phyloP scores from a whole-genome alignment of 2,329 filamentous ascomycete species.

The Dothiorella sarmentorum region DNA sequence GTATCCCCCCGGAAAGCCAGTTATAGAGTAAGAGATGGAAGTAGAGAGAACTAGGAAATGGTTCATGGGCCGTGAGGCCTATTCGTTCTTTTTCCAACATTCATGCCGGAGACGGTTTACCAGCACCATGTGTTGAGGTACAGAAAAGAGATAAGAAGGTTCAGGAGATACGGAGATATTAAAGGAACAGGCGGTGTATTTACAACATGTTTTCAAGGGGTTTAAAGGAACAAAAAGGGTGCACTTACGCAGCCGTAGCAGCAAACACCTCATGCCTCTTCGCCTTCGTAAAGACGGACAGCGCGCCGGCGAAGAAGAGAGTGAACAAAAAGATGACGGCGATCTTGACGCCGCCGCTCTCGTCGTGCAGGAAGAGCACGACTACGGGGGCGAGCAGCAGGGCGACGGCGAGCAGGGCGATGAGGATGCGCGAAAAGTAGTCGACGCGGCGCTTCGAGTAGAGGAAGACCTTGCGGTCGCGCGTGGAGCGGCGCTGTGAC shows the following conservation, averaged over 20 bases:
- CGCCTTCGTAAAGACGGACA: slow-evolving; percentile 23
- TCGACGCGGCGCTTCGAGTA: slow-evolving; percentile 23
- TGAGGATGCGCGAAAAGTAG: slow-evolving; percentile 23
- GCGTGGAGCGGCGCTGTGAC: slow-evolving; percentile 20
- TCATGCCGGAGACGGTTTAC: too few relatives aligned
- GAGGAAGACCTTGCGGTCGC: slow-evolving; percentile 18
- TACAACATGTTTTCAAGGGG: not conserved
- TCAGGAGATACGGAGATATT: not conserved
- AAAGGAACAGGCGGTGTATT: too few relatives aligned
- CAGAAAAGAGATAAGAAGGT: not conserved
- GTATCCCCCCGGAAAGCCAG: too few relatives aligned
- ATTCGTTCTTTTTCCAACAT: too few relatives aligned
- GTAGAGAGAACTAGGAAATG: too few relatives aligned
- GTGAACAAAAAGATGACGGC: slow-evolving; percentile 22
- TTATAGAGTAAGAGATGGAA: too few relatives aligned
- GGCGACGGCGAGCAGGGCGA: slow-evolving; percentile 24
- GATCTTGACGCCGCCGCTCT: slow-evolving; percentile 21
- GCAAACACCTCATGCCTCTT: slow-evolving; percentile 26
- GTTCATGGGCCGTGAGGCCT: too few relatives aligned
- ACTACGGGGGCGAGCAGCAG: slow-evolving; percentile 25
- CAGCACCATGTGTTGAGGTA: too few relatives aligned
- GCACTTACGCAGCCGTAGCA: slow-evolving; percentile 27
- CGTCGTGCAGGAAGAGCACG: slow-evolving; percentile 21
- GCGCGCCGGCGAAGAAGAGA: slow-evolving; percentile 22
- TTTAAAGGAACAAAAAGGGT: not conserved